Conservation (phyloP, 352 stramenopile species). For the Phytophthora sojae region DNA sequence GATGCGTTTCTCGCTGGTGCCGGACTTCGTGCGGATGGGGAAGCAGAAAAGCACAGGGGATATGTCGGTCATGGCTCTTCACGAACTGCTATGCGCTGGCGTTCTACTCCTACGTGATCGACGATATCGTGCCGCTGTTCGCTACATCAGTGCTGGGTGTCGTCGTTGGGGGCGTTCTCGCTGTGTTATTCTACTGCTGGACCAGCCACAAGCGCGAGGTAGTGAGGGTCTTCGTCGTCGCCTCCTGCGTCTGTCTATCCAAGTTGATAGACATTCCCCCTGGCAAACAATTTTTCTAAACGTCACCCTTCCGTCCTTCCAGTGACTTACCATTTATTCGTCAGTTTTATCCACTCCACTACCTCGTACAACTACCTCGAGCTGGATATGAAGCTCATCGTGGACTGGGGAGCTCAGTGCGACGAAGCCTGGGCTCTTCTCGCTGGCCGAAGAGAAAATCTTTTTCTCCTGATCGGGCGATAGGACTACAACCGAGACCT, state of each 20-base stretch:
- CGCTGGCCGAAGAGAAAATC: not conserved
- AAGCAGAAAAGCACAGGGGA: conserved; percentile 24
- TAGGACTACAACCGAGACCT: conserved; percentile 13
- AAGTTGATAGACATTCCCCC: too few species aligned
- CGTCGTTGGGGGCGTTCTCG: conserved; percentile 10
- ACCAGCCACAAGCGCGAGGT: conserved; percentile 7
- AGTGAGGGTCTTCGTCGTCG: too few species aligned
- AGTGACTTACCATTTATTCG: not conserved
- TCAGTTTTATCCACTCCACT: not conserved
- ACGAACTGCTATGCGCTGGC: conserved; percentile 33
- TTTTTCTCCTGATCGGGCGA: conserved; percentile 13
- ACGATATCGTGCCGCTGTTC: conserved; percentile 31
- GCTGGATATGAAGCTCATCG: not conserved
- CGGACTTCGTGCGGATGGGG: conserved; percentile 33
- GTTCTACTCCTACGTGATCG: conserved; percentile 28
- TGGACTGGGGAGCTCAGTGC: conserved; percentile 18
- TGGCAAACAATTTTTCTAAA: not conserved
- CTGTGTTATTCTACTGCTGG: conserved; percentile 24
- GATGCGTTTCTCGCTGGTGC: conserved; percentile 39
- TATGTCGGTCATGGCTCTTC: conserved; percentile 35
- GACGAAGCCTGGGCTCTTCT: conserved; percentile 23
- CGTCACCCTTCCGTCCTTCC: not conserved
- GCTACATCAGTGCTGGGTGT: conserved; percentile 22
- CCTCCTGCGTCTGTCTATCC: too few species aligned
- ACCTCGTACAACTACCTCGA: not conserved